These are phyloP conservation scores for Apiotrichum veenhuisii DNA, from an alignment of 1,284 basidiomycete species.

Conservation along the genomic window DNA sequence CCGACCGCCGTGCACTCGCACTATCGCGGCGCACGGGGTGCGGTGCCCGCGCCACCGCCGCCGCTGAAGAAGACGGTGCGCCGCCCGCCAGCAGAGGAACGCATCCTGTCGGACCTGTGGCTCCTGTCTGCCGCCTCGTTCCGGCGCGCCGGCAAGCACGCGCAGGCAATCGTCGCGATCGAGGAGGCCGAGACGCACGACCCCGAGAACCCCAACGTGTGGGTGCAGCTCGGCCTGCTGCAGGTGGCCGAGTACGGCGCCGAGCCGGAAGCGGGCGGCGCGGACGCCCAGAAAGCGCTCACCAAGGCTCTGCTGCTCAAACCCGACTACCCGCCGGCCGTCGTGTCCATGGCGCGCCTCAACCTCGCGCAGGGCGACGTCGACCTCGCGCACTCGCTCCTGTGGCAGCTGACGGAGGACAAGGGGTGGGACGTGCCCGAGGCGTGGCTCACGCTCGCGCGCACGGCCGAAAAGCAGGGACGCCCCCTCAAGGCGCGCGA, in stretches of 20 bases:
- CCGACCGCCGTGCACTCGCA: slow-evolving; percentile 84
- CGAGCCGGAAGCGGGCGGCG: slow-evolving; percentile 41
- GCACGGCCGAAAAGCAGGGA: slow-evolving; percentile 70
- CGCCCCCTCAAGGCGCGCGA: slow-evolving; percentile 66
- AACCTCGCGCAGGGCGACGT: slow-evolving; percentile 58
- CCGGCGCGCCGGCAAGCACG: slow-evolving; percentile 78
- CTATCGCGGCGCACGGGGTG: slow-evolving; percentile 38
- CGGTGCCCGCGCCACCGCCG: slow-evolving; percentile 23
- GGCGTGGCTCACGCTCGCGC: slow-evolving; percentile 84
- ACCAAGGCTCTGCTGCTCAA: slow-evolving; percentile 77
- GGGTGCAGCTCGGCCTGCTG: slow-evolving; percentile 88
- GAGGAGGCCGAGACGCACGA: slow-evolving; percentile 92
- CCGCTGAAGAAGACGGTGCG: slow-evolving; percentile 16
- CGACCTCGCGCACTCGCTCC: slow-evolving; percentile 65
- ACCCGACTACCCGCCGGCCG: slow-evolving; percentile 70
- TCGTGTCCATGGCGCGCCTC: slow-evolving; percentile 69
- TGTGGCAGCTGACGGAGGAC: slow-evolving; percentile 51
- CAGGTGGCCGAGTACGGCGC: slow-evolving; percentile 54
- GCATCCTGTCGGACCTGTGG: slow-evolving; percentile 83
- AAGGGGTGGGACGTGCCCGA: slow-evolving; percentile 82
- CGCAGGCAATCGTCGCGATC: slow-evolving; percentile 83
- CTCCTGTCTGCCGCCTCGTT: slow-evolving; percentile 91
- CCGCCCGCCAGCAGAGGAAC: slow-evolving; percentile 62
- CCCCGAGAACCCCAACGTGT: slow-evolving; percentile 80
- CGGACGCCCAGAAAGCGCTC: slow-evolving; percentile 53